Base-by-base conservation (phyloP, 192 early-diverging fungal species). In the Mortierella antarctica region DNA sequence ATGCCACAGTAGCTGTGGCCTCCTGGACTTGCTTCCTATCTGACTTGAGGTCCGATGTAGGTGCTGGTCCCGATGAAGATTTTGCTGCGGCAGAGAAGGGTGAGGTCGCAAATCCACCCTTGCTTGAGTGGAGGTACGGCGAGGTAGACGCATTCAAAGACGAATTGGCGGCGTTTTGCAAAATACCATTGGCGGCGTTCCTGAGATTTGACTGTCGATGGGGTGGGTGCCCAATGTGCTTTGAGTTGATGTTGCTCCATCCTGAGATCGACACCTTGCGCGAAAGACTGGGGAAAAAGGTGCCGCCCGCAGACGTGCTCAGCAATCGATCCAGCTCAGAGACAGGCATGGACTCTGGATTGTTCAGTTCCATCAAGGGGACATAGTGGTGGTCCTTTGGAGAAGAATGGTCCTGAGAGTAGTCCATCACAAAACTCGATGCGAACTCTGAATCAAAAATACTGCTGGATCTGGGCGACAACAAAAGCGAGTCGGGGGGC, bases 311-410 rank as follows among this genome's bases (percentile, higher is more conserved):
- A 3, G 84, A 74, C 1, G 81, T 70, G 13, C 85, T 83, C 83
- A 87, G 83, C 31, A 91, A 82, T 52, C 83, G 85, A 68, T 91
- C 89, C 40, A 91, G 73, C 73, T 91, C 89, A 40, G 85, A 87
- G 4, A 91, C 82, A 10, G 89, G 89, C 89, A 91, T 91, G 0
- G 85, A 84, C 71, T 89, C 89, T 44, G 88, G 86, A 40, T 91
- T 87, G 74, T 88, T 87, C 31, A 91, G 85, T 42, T 90, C 89
- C 73, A 89, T 85, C 71, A 90, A 53, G 10, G 77, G 77, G 2
- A 53, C 65, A 45, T 80, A 80, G 6, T 80, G 51, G 40, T 80
- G 77, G 4, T 80, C 70, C 44, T 68, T 72, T 31, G 77, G 61
- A 8, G 82, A 78, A 12, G 65, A 69, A 21, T 65, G 31, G 11